These are phyloP conservation scores for Penicillium janthinellum DNA, from an alignment of 2,329 filamentous ascomycete genomes.

Conservation along the genomic window DNA sequence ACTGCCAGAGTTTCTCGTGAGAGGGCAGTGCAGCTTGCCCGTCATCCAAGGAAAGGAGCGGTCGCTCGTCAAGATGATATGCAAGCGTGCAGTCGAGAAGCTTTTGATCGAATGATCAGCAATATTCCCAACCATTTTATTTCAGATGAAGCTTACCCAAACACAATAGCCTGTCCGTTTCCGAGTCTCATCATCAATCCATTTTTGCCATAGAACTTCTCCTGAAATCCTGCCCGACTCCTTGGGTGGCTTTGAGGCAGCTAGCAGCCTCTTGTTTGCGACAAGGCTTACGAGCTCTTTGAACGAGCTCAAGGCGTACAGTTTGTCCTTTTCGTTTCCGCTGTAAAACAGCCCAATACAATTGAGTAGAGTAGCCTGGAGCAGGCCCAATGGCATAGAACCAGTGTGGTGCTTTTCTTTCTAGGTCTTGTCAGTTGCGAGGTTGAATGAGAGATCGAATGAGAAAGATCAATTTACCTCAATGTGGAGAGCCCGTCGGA, in stretches of 20 bases:
- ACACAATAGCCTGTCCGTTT: conserved; percentile 46
- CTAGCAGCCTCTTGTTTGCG: conserved; percentile 27
- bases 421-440: conserved; percentile 16
- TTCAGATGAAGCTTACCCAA: conserved; percentile 39
- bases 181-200: conserved; percentile 42
- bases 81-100: conserved; percentile 46
- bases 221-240: conserved; percentile 8
- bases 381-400: conserved; percentile 28
- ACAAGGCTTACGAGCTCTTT: conserved; percentile 32
- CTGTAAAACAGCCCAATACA: conserved; percentile 37
- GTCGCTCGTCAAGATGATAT: conserved; percentile 41
- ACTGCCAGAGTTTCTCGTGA: conserved; percentile 46
- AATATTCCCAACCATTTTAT: not conserved
- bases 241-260: conserved; percentile 14
- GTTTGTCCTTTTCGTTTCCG: conserved; percentile 26
- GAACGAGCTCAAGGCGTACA: conserved; percentile 30
- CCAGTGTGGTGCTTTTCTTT: conserved; percentile 28
- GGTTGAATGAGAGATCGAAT: not conserved
- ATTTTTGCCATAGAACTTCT: conserved; percentile 36
- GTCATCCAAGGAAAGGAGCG: conserved; percentile 44
- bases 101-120: conserved; percentile 24
- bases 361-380: conserved; percentile 36
- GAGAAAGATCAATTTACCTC: conserved; percentile 30
- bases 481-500: conserved; percentile 41
- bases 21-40: conserved; percentile 44